Evolutionary conservation across 176 grass and related monocot genomes (phyloP), one percentile per base, ranked within the genome.

Genomic region (Saccharum spontaneum): DNA sequence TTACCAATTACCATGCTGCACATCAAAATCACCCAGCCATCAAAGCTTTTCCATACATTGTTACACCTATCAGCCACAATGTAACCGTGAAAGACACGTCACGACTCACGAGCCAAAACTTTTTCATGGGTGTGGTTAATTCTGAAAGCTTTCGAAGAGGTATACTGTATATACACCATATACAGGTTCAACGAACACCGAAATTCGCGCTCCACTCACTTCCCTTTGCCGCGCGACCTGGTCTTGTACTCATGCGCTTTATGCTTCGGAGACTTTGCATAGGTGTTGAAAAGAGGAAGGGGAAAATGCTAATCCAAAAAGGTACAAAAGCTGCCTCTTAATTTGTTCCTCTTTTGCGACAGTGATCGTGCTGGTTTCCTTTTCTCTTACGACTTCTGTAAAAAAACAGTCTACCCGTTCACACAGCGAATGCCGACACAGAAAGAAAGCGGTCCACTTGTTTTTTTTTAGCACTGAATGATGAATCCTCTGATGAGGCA

Each of bases 331-430:
- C 4, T 14, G 48, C 62, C 49, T 70, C 62, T 59, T 75, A 6
- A 1, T 82, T 23, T 78, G 65, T 36, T 78, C 71, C 38, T 55
- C 71, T 69, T 73, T 70, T 38, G 63, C 63, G 71, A 77, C 24
- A 34, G 72, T 59, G 63, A 87, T 70, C 5, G 48, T 34, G 38
- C 52, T 18, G 23, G 5, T 82, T 46, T 65, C 71, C 63, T 61
- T 87, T 86, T 33, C 17, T 31, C 36, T 14, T 24, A 10, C 45
- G 71, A 82, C 46, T 69, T 82, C 12, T 26, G 60, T 23, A 34
- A 69, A 82, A 82, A 36, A 37, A 46, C 24, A 7, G 0, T 28
- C 14, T 62, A 26, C 36, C 86, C 86, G 50, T 87, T 87, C 86
- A 82, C 79, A 87, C 46, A 18, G 71, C 26, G 23, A 73, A 24